Evolutionary conservation across 2,329 filamentous ascomycete species (phyloP), one percentile per base, ranked within the genome.

Genomic region (Paramyrothecium roridum): DNA sequence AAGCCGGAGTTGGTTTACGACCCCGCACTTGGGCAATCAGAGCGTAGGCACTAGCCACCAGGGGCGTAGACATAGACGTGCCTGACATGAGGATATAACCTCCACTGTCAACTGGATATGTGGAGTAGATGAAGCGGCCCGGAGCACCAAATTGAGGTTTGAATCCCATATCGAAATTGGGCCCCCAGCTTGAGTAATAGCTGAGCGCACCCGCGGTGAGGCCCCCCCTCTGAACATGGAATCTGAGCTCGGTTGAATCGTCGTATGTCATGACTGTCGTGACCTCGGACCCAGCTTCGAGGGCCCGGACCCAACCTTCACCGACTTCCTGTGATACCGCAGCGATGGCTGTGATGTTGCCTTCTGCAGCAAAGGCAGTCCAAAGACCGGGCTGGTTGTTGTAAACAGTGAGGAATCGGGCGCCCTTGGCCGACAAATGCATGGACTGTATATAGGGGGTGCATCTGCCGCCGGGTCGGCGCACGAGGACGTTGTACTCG

Each of bases 341-440:
- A 7, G 46, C 46, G n/a, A 16, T 16, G 22, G 46, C 46, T 16
- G 19, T 23, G 22, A 48, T 23, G 46, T 48, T 23, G 46, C 22
- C 22, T 6, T 21, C 22, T 13, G 19, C 22, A 13, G 46, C 46
- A 23, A 21, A 37, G 33, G 8, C 22, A 10, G 46, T 8, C 19
- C 22, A 21, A 23, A 48, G 46, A 23, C 46, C 46, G 46, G 46
- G 19, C 11, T 48, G 19, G 16, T 43, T 43, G 71, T 83, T 82
- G 67, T 84, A 85, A 63, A 82, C 73, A 60, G 85, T 67, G 48
- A 85, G 68, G 56, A 83, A 83, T 63, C 77, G 76, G 49, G 79
- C 81, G 21, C 82, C 82, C 47, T 73, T 74, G 13, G 70, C 73
- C 7, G 68, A 75, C 37, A 69, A 76, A 54, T 81, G 80, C 46